phyloP scores from a whole-genome alignment of 768 basidiomycete genomes.

The Auricularia heimuer region DNA sequence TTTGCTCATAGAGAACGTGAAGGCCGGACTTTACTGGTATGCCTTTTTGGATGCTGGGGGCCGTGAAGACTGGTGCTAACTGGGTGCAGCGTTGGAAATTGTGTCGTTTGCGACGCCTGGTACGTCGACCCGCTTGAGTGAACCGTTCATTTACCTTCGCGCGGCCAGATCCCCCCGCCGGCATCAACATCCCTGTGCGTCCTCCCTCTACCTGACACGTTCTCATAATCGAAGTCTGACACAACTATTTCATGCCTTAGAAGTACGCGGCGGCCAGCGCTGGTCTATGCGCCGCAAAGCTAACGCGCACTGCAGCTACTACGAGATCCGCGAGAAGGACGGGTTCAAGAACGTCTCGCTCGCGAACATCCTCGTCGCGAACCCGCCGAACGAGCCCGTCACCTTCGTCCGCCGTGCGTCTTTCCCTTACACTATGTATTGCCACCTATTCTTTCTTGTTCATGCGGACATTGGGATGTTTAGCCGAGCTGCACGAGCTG shows the following conservation, averaged over 20 bases:
- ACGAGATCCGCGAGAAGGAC: slow-evolving; percentile 66
- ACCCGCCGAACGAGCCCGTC: slow-evolving; percentile 47
- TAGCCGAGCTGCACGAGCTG: slow-evolving; percentile 61
- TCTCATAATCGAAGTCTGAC: slow-evolving; percentile 33
- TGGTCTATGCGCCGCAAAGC: not conserved
- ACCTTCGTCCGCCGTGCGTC: not conserved
- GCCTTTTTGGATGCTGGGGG: not conserved
- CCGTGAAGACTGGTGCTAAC: not conserved
- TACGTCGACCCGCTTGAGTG: slow-evolving; percentile 25
- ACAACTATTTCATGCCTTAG: too few species aligned
- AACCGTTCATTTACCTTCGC: too few species aligned
- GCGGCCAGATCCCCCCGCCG: slow-evolving; percentile 37
- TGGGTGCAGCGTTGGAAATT: slow-evolving; percentile 61
- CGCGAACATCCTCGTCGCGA: slow-evolving; percentile 81
- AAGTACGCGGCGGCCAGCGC: not conserved
- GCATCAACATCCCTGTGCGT: slow-evolving; percentile 45
- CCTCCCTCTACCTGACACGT: slow-evolving; percentile 2
- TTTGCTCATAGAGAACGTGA: slow-evolving; percentile 11
- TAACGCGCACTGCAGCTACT: slow-evolving; percentile 49
- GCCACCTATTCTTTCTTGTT: not conserved
- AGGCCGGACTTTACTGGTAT: slow-evolving; percentile 63
- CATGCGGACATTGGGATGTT: slow-evolving; percentile 2
- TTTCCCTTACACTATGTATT: not conserved
- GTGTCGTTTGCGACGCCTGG: slow-evolving; percentile 71
- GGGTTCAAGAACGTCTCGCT: slow-evolving; percentile 90